Evolutionary conservation across 805 yeast species (phyloP).

Genomic region (Pachysolen tannophilus): DNA sequence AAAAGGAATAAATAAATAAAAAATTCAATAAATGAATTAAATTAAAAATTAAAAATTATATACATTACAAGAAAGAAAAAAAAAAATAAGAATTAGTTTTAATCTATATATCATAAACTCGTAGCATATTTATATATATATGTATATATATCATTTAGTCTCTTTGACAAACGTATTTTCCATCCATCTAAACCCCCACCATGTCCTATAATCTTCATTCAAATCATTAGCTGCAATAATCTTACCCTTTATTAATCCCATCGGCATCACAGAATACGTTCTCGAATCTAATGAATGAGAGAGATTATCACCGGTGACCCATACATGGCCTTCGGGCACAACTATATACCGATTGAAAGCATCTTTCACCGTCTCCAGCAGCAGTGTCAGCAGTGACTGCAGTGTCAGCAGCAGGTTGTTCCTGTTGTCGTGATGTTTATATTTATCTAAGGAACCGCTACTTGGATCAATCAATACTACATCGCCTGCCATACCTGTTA

Average conservation of each 20-base stretch:
- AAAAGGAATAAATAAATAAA: no score
- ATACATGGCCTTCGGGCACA: constrained; percentile 92
- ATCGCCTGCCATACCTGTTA: constrained; percentile 97
- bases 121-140: no score
- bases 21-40: background rate
- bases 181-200: constrained; percentile 49
- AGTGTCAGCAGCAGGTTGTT: no score
- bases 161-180: constrained; percentile 41
- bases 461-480: constrained; percentile 75
- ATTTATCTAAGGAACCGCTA: constrained; percentile 35
- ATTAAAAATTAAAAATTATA: no score
- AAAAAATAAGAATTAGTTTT: no score
- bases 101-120: no score
- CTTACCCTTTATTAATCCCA: constrained; percentile 84
- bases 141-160: no score
- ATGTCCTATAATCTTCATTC: constrained; percentile 32
- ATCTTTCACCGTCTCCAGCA: constrained; percentile 18
- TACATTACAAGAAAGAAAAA: no score
- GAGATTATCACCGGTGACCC: constrained; percentile 95
- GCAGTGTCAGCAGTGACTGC: no score
- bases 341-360: constrained; percentile 47
- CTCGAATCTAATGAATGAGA: constrained; percentile 85
- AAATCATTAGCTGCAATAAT: constrained; percentile 62
- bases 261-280: constrained; percentile 81
- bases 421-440: background rate